Base-by-base conservation (phyloP, 164 flowering plant genomes). In the Piper betle region DNA sequence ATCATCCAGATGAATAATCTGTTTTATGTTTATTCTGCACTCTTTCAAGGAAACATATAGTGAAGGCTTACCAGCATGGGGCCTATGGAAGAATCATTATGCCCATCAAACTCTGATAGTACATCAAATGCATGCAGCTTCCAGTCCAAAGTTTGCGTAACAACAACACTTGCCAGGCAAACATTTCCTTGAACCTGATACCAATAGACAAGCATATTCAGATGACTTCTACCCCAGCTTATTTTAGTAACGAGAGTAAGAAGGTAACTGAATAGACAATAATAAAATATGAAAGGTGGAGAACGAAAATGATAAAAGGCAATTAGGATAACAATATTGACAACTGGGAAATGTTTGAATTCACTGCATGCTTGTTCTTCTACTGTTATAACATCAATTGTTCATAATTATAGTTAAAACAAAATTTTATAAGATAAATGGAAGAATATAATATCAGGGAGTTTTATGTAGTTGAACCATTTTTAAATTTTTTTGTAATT, bases 101-200 rank as follows among this genome's bases (percentile, higher is more conserved):
- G 82, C 64, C 85, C 97, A 80, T 90, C 97, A 72, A 84, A 88
- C 79, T 90, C 99, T 20, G 99, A 84, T n/a, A 93, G 75, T 60
- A 90, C 99, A 75, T 93, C 99, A 76, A 93, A 93, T 43, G 97
- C 97, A 81, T 93, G 99, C 68, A 93, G 74, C 76, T 93, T 93
- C 99, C 97, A 93, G 78, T 90, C 99, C 80, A 93, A 73, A 40
- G 96, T 86, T 71, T 73, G 92, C 48, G 99, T 93, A 62, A 88
- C 96, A 69, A 93, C 99, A 72, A 93, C 97, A 82, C 97, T 93
- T 52, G 88, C 80, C 77, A 90, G 65, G 67, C 99, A 93, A 59
- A 93, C 92, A 85, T 93, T 93, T 48, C 85, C 88, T 74, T 90
- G 97, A 71, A 93, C 88, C 99, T 93, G 80, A 52, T 70, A 33